Evolutionary conservation across 1,284 basidiomycete genomes (phyloP).

Genomic region (Rhodotorula glutinis): DNA sequence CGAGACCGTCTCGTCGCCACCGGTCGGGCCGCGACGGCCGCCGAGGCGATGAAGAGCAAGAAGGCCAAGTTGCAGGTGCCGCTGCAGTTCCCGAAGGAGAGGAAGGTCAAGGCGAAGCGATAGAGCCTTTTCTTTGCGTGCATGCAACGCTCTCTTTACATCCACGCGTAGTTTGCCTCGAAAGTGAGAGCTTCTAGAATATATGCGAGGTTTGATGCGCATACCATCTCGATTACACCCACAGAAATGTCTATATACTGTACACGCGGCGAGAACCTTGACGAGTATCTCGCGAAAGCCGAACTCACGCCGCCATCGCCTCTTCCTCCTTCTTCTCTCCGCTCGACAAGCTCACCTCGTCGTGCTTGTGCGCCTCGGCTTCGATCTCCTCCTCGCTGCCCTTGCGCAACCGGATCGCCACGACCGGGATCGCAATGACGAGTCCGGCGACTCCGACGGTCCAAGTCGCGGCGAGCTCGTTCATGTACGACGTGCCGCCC

Average conservation of each 20-base stretch:
- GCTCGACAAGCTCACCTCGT: not conserved
- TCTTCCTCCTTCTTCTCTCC: not conserved
- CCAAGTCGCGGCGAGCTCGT: constrained; percentile 35
- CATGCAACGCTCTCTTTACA: not conserved
- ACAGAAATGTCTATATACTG: no score
- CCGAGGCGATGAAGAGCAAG: constrained; percentile 52
- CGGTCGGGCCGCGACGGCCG: constrained; percentile 14
- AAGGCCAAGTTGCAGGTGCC: constrained; percentile 70
- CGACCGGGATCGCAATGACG: constrained; percentile 32
- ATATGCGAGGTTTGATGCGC: no score
- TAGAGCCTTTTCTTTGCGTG: constrained; percentile 22
- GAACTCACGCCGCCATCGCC: not conserved
- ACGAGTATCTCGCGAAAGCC: no score
- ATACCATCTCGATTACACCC: no score
- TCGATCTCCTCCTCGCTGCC: constrained; percentile 11
- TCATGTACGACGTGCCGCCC: constrained; percentile 7
- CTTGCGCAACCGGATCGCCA: constrained; percentile 29
- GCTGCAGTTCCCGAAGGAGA: constrained; percentile 68
- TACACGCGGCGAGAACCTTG: not conserved
- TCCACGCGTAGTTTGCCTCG: no score
- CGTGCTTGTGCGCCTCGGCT: not conserved
- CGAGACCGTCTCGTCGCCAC: constrained; percentile 24
- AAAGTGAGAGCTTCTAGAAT: no score
- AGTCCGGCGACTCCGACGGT: constrained; percentile 33
- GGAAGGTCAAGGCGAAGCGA: constrained; percentile 48